phyloP scores from a whole-genome alignment of 2,329 filamentous ascomycete genomes.

The Apiospora arundinis region DNA sequence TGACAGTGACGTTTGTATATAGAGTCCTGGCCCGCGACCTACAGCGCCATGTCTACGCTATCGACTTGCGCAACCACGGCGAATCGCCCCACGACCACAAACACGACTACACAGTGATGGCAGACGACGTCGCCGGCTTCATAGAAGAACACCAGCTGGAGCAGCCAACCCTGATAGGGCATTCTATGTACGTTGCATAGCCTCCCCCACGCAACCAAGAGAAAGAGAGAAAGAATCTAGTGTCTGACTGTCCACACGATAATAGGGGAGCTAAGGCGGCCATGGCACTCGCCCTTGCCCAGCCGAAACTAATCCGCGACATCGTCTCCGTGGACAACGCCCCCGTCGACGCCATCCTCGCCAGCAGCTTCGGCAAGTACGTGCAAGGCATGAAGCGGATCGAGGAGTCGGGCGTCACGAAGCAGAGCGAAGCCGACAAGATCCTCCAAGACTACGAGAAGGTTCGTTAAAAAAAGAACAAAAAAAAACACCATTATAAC shows the following conservation, averaged over 20 bases:
- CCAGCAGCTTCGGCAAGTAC: slow-evolving; percentile 79
- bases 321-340: slow-evolving; percentile 92
- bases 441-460: slow-evolving; percentile 79
- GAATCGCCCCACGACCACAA: slow-evolving; percentile 78
- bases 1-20: slow-evolving; percentile 25
- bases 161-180: slow-evolving; percentile 81
- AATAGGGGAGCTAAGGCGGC: slow-evolving; percentile 86
- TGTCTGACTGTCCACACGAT: neutral
- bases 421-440: slow-evolving; percentile 78
- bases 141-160: slow-evolving; percentile 73
- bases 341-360: slow-evolving; percentile 79
- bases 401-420: slow-evolving; percentile 70
- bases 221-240: neutral
- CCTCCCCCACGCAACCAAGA: neutral
- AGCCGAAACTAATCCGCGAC: slow-evolving; percentile 70
- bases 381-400: slow-evolving; percentile 85
- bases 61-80: slow-evolving; percentile 95
- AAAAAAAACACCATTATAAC: neutral
- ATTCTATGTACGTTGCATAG: slow-evolving; percentile 75
- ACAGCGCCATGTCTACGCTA: slow-evolving; percentile 78
- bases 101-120: slow-evolving; percentile 85
- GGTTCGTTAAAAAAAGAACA: slow-evolving; percentile 45
- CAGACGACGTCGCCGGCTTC: slow-evolving; percentile 82
- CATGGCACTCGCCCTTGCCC: slow-evolving; percentile 81
- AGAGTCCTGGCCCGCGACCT: slow-evolving; percentile 84